These are phyloP conservation scores for Eutrema salsugineum DNA, from an alignment of 441 rosid genomes.

Conservation along the genomic window DNA sequence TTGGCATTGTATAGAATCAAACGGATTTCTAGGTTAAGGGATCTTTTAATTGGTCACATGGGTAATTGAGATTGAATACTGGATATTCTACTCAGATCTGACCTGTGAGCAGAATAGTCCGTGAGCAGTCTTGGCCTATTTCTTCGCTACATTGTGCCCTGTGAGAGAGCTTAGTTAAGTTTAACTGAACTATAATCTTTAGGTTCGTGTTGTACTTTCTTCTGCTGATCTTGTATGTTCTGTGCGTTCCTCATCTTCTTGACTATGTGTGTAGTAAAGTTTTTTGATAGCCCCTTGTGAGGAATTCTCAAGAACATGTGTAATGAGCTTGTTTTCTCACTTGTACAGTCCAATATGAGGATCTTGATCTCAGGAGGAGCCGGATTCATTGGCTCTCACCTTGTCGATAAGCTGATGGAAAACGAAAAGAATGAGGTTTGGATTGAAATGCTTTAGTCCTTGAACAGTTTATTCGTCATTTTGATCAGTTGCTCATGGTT, in stretches of 20 bases:
- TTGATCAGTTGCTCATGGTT: not conserved
- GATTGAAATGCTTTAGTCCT: not conserved
- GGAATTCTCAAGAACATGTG: too few species aligned
- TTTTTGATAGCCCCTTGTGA: not conserved
- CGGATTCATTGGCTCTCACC: slow-evolving; percentile 91
- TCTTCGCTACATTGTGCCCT: not conserved
- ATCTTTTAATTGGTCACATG: not conserved
- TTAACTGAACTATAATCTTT: not conserved
- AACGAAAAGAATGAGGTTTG: slow-evolving; percentile 92
- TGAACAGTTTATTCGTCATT: not conserved
- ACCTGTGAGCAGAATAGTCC: not conserved
- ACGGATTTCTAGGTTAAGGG: not conserved
- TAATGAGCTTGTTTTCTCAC: too few species aligned
- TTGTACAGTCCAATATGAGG: slow-evolving; percentile 79
- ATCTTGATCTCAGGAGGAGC: slow-evolving; percentile 93
- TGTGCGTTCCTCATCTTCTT: not conserved
- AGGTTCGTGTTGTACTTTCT: not conserved
- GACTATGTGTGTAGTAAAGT: not conserved
- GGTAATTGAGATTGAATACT: not conserved
- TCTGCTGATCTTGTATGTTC: not conserved
- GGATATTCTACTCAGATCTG: not conserved
- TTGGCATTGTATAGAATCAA: not conserved
- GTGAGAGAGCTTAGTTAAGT: not conserved
- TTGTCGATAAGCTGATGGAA: slow-evolving; percentile 89
- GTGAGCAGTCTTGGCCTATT: not conserved